Conservation (phyloP, 495 filamentous ascomycete species). For the Tuber borchii region DNA sequence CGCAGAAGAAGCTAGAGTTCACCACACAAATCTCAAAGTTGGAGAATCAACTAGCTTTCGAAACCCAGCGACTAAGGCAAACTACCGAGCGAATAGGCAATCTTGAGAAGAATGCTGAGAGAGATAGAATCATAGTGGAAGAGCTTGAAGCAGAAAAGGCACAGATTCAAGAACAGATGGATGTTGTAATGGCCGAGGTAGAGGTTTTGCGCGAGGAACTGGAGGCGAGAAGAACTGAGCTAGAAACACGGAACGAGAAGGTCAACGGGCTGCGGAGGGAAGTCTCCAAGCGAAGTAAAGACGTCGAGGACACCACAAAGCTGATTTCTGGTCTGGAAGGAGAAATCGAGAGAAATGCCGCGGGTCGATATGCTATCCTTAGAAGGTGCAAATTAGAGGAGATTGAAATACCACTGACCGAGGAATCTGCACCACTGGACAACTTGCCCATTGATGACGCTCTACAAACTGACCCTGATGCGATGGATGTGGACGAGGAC, state of each 20-base stretch:
- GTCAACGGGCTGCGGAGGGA: conserved; percentile 76
- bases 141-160: conserved; percentile 68
- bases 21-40: conserved; percentile 74
- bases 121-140: conserved; percentile 59
- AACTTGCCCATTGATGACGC: conserved; percentile 81
- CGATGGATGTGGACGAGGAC: conserved; percentile 79
- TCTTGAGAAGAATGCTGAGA: conserved; percentile 59
- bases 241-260: conserved; percentile 63
- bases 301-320: conserved; percentile 71
- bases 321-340: conserved; percentile 71
- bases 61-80: conserved; percentile 60
- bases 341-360: conserved; percentile 73
- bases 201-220: conserved; percentile 67
- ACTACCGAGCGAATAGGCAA: conserved; percentile 63
- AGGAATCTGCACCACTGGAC: conserved; percentile 68
- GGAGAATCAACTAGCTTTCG: conserved; percentile 70
- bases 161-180: conserved; percentile 63
- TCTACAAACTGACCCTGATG: conserved; percentile 62
- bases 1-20: conserved; percentile 79
- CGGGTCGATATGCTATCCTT: conserved; percentile 73
- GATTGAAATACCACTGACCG: conserved; percentile 71
- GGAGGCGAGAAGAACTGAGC: conserved; percentile 58
- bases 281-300: conserved; percentile 72
- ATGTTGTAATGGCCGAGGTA: conserved; percentile 65
- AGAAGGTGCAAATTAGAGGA: conserved; percentile 90